Conservation (phyloP, 2,329 filamentous ascomycete species). For the Verticillium isaacii region DNA sequence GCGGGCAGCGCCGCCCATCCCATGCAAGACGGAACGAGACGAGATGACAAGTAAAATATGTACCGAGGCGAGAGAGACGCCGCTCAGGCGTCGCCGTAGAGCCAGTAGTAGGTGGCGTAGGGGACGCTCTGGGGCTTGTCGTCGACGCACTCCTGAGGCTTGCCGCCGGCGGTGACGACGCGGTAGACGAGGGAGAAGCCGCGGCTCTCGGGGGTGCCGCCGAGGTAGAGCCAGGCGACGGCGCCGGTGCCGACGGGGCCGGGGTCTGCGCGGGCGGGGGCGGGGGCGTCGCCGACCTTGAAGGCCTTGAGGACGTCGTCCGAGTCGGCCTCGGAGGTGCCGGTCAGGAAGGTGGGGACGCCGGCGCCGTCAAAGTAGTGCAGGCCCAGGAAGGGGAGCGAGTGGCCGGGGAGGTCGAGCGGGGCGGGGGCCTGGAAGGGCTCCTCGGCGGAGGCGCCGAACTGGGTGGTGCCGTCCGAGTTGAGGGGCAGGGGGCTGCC, state of each 20-base stretch:
- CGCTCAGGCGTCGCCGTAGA: conserved; percentile 33
- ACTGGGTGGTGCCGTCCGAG: conserved; percentile 28
- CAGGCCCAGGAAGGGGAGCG: conserved; percentile 43
- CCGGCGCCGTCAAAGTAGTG: conserved; percentile 59
- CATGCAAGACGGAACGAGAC: background rate
- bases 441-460: conserved; percentile 37
- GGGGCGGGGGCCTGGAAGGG: conserved; percentile 38
- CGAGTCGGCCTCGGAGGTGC: conserved; percentile 24
- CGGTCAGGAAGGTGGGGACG: conserved; percentile 57
- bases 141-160: conserved; percentile 35
- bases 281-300: conserved; percentile 44
- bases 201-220: conserved; percentile 30
- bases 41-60: background rate
- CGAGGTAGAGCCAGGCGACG: conserved; percentile 51
- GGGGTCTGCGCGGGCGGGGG: conserved; percentile 42
- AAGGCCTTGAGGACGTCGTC: conserved; percentile 39
- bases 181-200: conserved; percentile 44
- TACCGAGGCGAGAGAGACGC: background rate
- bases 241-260: conserved; percentile 45
- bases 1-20: background rate
- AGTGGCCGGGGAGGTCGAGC: conserved; percentile 28
- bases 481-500: conserved; percentile 42
- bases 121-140: conserved; percentile 44
- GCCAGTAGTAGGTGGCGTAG: conserved; percentile 56
- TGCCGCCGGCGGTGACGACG: conserved; percentile 49